phyloP scores from a whole-genome alignment of 805 yeast genomes.

The Blastobotrys americana region DNA sequence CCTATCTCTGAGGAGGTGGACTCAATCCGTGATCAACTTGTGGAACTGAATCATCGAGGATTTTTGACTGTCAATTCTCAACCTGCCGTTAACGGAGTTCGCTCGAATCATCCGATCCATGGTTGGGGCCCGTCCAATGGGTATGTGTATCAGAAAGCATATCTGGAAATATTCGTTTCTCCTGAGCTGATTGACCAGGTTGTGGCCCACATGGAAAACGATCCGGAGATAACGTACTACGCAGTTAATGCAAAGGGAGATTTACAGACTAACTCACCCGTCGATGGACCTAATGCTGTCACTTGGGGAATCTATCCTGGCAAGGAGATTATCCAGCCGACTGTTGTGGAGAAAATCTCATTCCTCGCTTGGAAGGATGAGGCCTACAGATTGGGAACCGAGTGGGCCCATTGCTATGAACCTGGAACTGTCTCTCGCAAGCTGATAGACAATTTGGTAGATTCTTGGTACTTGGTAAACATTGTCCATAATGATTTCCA shows the following conservation, averaged over 20 bases:
- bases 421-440: constrained; percentile 30
- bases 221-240: constrained; percentile 62
- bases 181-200: constrained; percentile 43
- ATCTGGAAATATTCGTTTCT: constrained; percentile 77
- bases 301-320: constrained; percentile 99
- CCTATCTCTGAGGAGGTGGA: constrained; percentile 72
- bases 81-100: constrained; percentile 79
- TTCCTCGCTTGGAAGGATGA: constrained; percentile 98
- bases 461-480: constrained; percentile 69
- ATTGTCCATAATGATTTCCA: constrained; percentile 80
- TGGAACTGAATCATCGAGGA: constrained; percentile 58
- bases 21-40: constrained; percentile 50
- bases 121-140: constrained; percentile 98
- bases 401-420: constrained; percentile 52
- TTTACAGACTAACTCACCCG: constrained; percentile 60
- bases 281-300: constrained; percentile 83
- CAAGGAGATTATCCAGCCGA: constrained; percentile 88
- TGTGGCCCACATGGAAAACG: constrained; percentile 38
- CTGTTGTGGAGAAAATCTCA: constrained; percentile 86
- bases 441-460: constrained; percentile 42
- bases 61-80: constrained; percentile 86
- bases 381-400: constrained; percentile 72
- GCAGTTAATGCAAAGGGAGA: constrained; percentile 57
- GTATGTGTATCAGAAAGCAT: constrained; percentile 90
- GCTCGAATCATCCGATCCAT: constrained; percentile 58